phyloP scores from a whole-genome alignment of 23 red algal species.

The Gracilaria domingensis region DNA sequence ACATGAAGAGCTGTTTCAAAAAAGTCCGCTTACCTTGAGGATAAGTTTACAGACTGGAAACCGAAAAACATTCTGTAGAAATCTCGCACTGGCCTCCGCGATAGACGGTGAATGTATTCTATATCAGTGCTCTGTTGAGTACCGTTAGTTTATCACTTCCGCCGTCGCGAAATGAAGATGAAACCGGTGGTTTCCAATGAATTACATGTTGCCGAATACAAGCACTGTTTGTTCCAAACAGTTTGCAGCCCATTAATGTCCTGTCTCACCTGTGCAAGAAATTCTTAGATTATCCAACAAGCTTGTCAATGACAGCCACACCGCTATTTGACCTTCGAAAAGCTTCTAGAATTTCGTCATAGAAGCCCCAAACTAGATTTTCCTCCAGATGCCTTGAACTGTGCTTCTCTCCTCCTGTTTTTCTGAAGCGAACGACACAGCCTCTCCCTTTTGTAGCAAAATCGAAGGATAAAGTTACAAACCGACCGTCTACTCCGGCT shows the following conservation, averaged over 20 bases:
- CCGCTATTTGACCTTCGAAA: constrained; percentile 19
- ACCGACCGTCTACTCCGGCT: constrained; percentile 12
- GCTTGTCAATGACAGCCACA: not conserved
- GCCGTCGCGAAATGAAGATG: too few relatives aligned
- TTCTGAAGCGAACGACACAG: constrained; percentile 10
- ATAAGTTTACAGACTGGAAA: too few relatives aligned
- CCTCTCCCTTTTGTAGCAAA: constrained; percentile 30
- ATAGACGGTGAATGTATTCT: too few relatives aligned
- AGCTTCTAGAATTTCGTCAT: constrained; percentile 29
- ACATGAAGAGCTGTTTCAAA: too few relatives aligned
- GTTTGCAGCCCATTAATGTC: not conserved
- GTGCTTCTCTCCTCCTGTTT: constrained; percentile 16
- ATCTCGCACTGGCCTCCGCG: too few relatives aligned
- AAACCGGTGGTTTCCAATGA: too few relatives aligned
- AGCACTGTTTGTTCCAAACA: not conserved
- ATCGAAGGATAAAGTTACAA: constrained; percentile 33
- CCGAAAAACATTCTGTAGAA: too few relatives aligned
- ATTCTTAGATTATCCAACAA: not conserved
- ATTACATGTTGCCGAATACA: not conserved
- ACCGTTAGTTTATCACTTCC: too few relatives aligned
- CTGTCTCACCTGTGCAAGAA: not conserved
- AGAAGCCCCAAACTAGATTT: constrained; percentile 29
- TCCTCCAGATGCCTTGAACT: constrained; percentile 4
- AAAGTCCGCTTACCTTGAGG: too few relatives aligned
- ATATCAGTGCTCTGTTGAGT: too few relatives aligned